These are phyloP conservation scores for Xylaria hypoxylon DNA, from an alignment of 2,329 filamentous ascomycete genomes.

Conservation along the genomic window DNA sequence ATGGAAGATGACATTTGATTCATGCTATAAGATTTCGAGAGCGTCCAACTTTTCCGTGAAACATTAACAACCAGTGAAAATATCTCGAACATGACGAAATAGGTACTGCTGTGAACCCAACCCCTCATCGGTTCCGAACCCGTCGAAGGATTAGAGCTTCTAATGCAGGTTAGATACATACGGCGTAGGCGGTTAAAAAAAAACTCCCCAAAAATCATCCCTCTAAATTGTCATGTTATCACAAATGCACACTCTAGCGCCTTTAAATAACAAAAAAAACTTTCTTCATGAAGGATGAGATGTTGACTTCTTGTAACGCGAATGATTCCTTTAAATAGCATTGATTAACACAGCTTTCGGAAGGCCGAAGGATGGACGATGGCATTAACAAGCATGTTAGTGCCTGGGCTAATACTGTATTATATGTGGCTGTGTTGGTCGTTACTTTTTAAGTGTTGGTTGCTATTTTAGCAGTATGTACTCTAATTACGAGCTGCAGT, in stretches of 20 bases:
- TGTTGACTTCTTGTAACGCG: constrained; percentile 5
- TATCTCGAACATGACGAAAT: neutral
- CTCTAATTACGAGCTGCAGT: too few species aligned
- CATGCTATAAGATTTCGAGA: neutral
- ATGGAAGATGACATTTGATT: neutral
- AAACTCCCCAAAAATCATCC: neutral
- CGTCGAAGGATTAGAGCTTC: neutral
- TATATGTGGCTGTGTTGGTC: constrained; percentile 20
- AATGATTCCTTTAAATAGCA: neutral
- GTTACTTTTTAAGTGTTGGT: neutral
- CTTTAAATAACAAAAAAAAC: neutral
- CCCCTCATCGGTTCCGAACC: constrained; percentile 12
- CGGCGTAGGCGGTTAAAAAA: constrained; percentile 1
- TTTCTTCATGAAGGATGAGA: neutral
- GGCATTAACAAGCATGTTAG: neutral
- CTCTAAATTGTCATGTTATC: neutral
- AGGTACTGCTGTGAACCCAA: neutral
- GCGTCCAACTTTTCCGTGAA: neutral
- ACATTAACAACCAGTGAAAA: neutral
- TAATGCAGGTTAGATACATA: neutral
- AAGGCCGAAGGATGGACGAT: neutral
- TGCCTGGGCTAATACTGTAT: neutral
- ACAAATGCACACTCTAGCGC: neutral
- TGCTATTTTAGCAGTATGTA: neutral
- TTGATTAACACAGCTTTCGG: neutral